Evolutionary conservation across 345 rosid genomes (phyloP).

Genomic region (Linum trigynum): DNA sequence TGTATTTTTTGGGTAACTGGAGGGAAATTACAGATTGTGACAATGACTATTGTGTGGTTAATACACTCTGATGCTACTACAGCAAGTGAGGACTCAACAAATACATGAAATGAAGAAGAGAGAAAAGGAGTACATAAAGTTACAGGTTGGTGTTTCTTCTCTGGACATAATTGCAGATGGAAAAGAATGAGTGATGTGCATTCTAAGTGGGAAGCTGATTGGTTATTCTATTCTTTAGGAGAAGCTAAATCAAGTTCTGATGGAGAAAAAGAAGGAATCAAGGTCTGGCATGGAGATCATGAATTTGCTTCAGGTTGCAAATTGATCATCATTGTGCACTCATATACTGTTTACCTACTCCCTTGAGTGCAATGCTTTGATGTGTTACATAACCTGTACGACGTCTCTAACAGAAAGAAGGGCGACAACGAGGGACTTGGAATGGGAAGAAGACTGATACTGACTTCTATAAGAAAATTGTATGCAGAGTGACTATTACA

Average conservation of each 20-base stretch:
- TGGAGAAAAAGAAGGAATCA: constrained; percentile 98
- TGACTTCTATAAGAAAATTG: constrained; percentile 91
- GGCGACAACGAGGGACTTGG: constrained; percentile 98
- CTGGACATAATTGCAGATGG: background rate
- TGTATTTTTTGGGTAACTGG: constrained; percentile 3
- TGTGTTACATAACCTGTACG: constrained; percentile 10
- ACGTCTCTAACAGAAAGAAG: constrained; percentile 68
- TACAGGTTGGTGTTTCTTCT: constrained; percentile 47
- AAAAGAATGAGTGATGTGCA: background rate
- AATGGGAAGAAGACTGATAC: constrained; percentile 93
- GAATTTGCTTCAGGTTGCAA: constrained; percentile 86
- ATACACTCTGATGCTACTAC: constrained; percentile 22
- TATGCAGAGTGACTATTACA: constrained; percentile 26
- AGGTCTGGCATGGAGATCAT: constrained; percentile 97
- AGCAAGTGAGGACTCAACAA: constrained; percentile 99
- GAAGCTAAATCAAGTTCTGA: constrained; percentile 87
- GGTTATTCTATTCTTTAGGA: constrained; percentile 39
- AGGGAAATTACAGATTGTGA: constrained; percentile 14
- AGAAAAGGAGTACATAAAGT: constrained; percentile 90
- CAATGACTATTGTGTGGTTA: background rate
- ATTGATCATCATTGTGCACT: background rate
- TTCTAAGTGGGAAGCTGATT: background rate
- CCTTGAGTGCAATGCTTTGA: background rate
- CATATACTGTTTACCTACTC: background rate
- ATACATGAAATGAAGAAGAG: constrained; percentile 95